Conservation (phyloP, 495 filamentous ascomycete genomes). For the Penicillium lagena region DNA sequence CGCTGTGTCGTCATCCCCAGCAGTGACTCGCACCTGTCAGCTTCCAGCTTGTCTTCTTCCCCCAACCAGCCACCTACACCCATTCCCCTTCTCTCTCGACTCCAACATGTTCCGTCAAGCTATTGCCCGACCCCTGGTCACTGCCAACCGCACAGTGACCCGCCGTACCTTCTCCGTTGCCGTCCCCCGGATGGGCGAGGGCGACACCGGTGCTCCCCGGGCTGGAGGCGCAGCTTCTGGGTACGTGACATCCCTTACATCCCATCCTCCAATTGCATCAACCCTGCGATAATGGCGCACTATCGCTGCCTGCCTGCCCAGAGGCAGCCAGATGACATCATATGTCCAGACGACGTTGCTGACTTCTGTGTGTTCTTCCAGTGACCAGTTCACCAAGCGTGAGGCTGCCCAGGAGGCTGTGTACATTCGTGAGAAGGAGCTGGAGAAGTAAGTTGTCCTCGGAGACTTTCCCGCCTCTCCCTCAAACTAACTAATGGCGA, state of each 20-base stretch:
- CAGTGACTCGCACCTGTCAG: neutral
- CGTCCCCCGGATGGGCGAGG: slow-evolving; percentile 54
- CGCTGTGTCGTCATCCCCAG: slow-evolving; percentile 17
- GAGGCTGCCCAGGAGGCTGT: slow-evolving; percentile 82
- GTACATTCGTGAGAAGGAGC: slow-evolving; percentile 78
- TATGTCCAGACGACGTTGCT: slow-evolving; percentile 5
- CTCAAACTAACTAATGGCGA: neutral
- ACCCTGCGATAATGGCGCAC: neutral
- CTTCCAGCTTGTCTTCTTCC: slow-evolving; percentile 3
- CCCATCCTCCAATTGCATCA: neutral
- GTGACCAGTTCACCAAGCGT: slow-evolving; percentile 85
- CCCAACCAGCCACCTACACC: slow-evolving; percentile 51
- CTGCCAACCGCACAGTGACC: slow-evolving; percentile 41
- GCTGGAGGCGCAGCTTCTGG: slow-evolving; percentile 23
- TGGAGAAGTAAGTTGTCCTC: slow-evolving; percentile 57
- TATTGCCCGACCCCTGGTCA: slow-evolving; percentile 50
- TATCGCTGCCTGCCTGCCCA: slow-evolving; percentile 1
- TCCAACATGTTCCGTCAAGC: slow-evolving; percentile 61
- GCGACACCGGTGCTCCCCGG: slow-evolving; percentile 62
- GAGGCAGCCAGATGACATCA: slow-evolving; percentile 10
- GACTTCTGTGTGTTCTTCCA: slow-evolving; percentile 21
- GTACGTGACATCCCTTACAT: slow-evolving; percentile 20
- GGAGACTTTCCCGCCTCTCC: neutral
- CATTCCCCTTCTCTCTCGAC: neutral
- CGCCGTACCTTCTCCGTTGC: slow-evolving; percentile 58